Evolutionary conservation across 2,329 filamentous ascomycete genomes (phyloP), one percentile per base, ranked within the genome.

Genomic region (Anthostomella pinea): DNA sequence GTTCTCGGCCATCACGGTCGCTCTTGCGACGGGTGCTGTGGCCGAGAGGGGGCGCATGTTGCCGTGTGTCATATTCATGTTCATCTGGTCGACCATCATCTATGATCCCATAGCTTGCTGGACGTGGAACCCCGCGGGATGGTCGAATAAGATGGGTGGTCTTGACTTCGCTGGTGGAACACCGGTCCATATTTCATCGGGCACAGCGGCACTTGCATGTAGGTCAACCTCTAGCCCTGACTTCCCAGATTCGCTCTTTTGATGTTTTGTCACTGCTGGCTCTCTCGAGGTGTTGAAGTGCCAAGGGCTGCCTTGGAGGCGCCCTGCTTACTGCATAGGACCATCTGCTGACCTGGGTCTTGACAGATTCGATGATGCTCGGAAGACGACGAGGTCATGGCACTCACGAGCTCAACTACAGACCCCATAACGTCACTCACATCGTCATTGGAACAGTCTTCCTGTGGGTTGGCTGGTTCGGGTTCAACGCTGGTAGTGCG

Each of bases 391-490:
- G 82, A 43, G 88, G 88, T 15, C 87, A 94, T 60, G 86, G 87
- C 32, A 94, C 87, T 18, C 83, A 89, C 58, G 87, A 91, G 62
- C 73, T 95, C 53, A 94, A 94, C 68, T 95, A 91, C 64, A 84
- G 89, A 33, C 89, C 89, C 8, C 89, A 95, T 69, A 95, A 95
- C 54, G 87, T 94, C 30, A 93, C 88, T 4, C 87, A 94, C 61
- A 89, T 95, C 51, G 87, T 95, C 34, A 85, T 94, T 38, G 89
- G 89, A 19, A 95, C 89, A 3, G 87, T 95, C 30, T 95, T 95
- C 67, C 80, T 95, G 11, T 95, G 89, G 88, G 85, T 95, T 11
- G 89, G 89, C 35, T 95, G 88, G 89, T 94, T 95, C 56, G 89
- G 89, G 30, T 95, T 95, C 79, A 95, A 95, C 54, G 87, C 86